Evolutionary conservation across 371 early-diverging fungal species (phyloP), one percentile per base, ranked within the genome.

Genomic region (Mucor velutinosus): DNA sequence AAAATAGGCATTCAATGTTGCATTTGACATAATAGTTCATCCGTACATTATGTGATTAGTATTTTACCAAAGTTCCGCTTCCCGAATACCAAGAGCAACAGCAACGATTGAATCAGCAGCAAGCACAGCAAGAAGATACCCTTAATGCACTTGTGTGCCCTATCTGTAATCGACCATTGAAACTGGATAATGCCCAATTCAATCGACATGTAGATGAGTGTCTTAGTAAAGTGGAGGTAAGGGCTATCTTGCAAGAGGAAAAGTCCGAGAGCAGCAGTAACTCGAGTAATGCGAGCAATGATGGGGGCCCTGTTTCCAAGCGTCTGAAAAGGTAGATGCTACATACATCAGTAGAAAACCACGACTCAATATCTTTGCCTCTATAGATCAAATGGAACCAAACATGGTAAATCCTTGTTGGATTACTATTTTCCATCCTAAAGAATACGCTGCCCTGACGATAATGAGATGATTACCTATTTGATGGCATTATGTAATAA

Each of bases 131-230:
- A 37, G 2, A 58, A 32, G 35, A 58, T 58, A 35, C 39, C 25
- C 30, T 21, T 19, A 53, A 61, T 4, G 15, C 25, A 3, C 62
- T 74, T 17, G 33, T 47, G 7, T 82, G 83, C 49, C 83, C 83
- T 27, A 76, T 82, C 41, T 82, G 83, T 63, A 75, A 75, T 51
- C 67, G 70, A 2, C 32, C 45, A 10, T 33, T 78, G 21, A 45
- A 57, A 2, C 27, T 77, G 30, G 75, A 80, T 37, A 82, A 80
- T 53, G 15, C 55, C 1, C 43, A 61, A 7, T 75, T 82, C 21
- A 82, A 82, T 29, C 49, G 66, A 11, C 83, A 82, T 51, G 73
- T 82, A 7, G 83, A 82, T 53, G 76, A 74, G 53, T 82, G 83
- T 53, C 43, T 82, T 12, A 82, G 53, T 61, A 79, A 73, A 39